Percentiles rank a stretch among this genome's conserved stretches.
phyloP scores from a whole-genome alignment of 2,329 filamentous ascomycete species.

The Paradendryphiella salina region DNA sequence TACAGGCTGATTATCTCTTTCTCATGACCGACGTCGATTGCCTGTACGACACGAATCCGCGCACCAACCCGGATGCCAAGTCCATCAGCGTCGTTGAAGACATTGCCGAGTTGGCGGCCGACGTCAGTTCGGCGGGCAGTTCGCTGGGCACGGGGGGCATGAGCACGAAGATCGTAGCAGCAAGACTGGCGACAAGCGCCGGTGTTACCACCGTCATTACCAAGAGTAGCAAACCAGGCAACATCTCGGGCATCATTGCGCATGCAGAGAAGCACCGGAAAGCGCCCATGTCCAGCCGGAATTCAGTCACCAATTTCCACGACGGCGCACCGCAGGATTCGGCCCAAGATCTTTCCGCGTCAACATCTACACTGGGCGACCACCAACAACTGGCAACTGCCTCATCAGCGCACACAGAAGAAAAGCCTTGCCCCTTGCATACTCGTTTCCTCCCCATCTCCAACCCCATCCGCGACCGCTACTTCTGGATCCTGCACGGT shows the following conservation, averaged over 20 bases:
- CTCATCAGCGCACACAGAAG: slow-evolving; percentile 30
- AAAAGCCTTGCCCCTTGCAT: slow-evolving; percentile 65
- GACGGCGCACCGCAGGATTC: slow-evolving; percentile 31
- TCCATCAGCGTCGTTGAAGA: slow-evolving; percentile 93
- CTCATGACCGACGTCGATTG: slow-evolving; percentile 99
- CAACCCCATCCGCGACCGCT: slow-evolving; percentile 13
- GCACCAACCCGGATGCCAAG: slow-evolving; percentile 79
- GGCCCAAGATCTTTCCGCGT: slow-evolving; percentile 27
- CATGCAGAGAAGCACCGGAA: slow-evolving; percentile 70
- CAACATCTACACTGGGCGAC: slow-evolving; percentile 31
- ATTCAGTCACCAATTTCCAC: slow-evolving; percentile 36
- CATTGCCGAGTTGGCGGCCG: slow-evolving; percentile 77
- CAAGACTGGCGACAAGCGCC: slow-evolving; percentile 86
- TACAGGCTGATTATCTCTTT: slow-evolving; percentile 94
- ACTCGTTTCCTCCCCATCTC: slow-evolving; percentile 82
- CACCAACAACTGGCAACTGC: slow-evolving; percentile 35
- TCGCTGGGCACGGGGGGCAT: slow-evolving; percentile 92
- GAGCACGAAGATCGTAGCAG: slow-evolving; percentile 95
- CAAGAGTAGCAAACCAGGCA: slow-evolving; percentile 87
- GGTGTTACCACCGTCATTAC: slow-evolving; percentile 97
- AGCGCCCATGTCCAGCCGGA: slow-evolving; percentile 34
- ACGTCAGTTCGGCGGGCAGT: slow-evolving; percentile 89
- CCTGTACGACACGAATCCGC: slow-evolving; percentile 93
- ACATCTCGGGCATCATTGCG: slow-evolving; percentile 82
- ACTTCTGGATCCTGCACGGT: slow-evolving; percentile 84